Base-by-base conservation (phyloP, 495 filamentous ascomycete genomes). In the Choiromyces venosus region DNA sequence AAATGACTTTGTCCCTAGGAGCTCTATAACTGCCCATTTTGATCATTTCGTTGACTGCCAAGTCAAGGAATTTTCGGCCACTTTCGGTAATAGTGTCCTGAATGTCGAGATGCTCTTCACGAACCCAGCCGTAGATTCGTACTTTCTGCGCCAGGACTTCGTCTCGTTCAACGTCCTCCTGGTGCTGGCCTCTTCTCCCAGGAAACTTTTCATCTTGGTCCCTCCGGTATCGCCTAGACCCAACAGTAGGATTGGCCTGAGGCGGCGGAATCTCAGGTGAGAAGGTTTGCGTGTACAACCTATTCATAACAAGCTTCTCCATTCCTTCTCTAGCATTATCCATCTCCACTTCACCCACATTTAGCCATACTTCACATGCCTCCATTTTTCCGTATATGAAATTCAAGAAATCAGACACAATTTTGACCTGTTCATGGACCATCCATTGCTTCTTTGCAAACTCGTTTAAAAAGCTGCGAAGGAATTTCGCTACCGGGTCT, bases 271-370 rank as follows among this genome's bases (percentile, higher is more conserved):
- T 99, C 21, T 91, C 91, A 1, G 95, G 73, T 1, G 95, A 96
- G 82, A 99, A 99, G 0, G 96, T 96, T 82, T 99, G 96, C 1
- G 90, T 89, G 81, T 99, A 98, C 7, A 99, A 85, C 70, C 96
- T 87, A 82, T 99, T 99, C 95, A 99, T 99, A 25, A 99, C 95
- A 36, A 99, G 88, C 81, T 99, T 99, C 86, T 99, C 95, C 96
- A 99, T 99, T 38, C 95, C 95, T 84, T 99, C 95, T 76, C 93
- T 88, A 19, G 96, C 96, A 84, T 99, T 97, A 82, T 98, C 95
- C 82, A 99, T 97, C 80, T 99, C 95, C 10, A 91, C 92, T 81
- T 98, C 96, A 0, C 94, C 96, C 0, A 97, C 93, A 56, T 93
- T 91, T 66, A 92, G 89, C 95, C 95, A 99, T 9, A 99, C 92